A percentile compares a stretch with the other conserved stretches of the same genome.
Evolutionary conservation across 495 filamentous ascomycete species (phyloP).

Genomic region (Penicillium alfredii): DNA sequence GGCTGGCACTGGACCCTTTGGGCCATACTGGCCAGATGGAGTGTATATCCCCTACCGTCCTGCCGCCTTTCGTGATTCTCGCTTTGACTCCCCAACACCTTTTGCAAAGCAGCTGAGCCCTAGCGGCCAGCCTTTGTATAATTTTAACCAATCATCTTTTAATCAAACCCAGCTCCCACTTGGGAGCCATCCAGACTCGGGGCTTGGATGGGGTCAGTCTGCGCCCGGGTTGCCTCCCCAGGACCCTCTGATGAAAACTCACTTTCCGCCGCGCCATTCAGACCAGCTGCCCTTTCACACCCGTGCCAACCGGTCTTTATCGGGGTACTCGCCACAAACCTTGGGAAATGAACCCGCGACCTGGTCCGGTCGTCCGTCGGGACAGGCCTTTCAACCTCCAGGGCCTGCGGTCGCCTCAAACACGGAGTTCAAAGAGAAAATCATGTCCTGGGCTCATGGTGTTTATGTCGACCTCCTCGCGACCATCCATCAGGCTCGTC

Average conservation of each 20-base stretch:
- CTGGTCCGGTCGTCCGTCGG: constrained; percentile 24
- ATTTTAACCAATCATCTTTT: constrained; percentile 26
- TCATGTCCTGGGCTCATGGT: constrained; percentile 76
- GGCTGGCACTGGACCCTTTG: constrained; percentile 65
- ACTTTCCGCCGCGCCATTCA: constrained; percentile 41
- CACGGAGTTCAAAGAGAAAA: constrained; percentile 70
- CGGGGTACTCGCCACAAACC: constrained; percentile 10
- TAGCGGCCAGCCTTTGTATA: constrained; percentile 20
- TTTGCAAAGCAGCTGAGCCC: constrained; percentile 18
- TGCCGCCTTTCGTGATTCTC: constrained; percentile 55
- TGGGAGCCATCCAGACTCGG: constrained; percentile 18
- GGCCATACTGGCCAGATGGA: constrained; percentile 74
- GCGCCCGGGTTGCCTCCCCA: constrained; percentile 21
- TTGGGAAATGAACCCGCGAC: constrained; percentile 10
- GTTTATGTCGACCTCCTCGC: constrained; percentile 83
- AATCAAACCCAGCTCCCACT: constrained; percentile 23
- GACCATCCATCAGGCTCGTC: constrained; percentile 59
- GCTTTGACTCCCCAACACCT: constrained; percentile 31
- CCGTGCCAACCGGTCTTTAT: constrained; percentile 15
- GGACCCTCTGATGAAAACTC: constrained; percentile 28
- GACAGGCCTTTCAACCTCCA: constrained; percentile 18
- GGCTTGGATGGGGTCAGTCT: constrained; percentile 29
- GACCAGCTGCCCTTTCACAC: constrained; percentile 38
- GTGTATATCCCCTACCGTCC: constrained; percentile 70
- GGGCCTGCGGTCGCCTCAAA: constrained; percentile 33